Percentiles rank a stretch among this genome's conserved stretches.
Evolutionary conservation across 1,284 basidiomycete species (phyloP).

Genomic region (Malassezia nana): DNA sequence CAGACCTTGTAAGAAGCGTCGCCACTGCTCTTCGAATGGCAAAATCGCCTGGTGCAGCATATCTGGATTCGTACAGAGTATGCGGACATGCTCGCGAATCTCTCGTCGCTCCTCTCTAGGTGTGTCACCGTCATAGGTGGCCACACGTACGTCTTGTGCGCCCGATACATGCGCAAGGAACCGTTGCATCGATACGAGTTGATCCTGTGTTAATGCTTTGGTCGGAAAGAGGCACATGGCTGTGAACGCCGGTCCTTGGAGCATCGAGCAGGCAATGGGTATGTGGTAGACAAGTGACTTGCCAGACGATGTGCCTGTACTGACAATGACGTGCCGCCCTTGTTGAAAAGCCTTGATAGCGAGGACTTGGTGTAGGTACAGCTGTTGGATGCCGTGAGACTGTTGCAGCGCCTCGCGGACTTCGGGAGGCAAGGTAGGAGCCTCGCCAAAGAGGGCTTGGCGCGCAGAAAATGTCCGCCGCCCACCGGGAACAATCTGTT

Average conservation of each 20-base stretch:
- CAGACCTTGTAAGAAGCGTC: constrained; percentile 61
- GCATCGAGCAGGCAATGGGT: constrained; percentile 62
- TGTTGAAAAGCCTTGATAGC: constrained; percentile 62
- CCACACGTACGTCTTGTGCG: constrained; percentile 58
- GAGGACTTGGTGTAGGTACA: constrained; percentile 69
- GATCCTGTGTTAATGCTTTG: constrained; percentile 86
- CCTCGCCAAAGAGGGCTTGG: constrained; percentile 22
- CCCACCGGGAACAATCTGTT: constrained; percentile 45
- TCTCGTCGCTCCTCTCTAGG: constrained; percentile 55
- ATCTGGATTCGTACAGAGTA: constrained; percentile 57
- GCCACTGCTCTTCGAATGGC: constrained; percentile 73
- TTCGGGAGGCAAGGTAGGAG: constrained; percentile 40
- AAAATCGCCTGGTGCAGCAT: constrained; percentile 77
- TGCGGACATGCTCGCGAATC: constrained; percentile 48
- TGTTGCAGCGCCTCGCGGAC: constrained; percentile 57
- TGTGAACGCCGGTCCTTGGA: constrained; percentile 58
- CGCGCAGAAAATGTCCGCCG: constrained; percentile 33
- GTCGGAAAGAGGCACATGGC: constrained; percentile 84
- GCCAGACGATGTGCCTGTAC: constrained; percentile 79
- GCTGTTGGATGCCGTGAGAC: constrained; percentile 59
- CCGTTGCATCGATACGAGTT: constrained; percentile 52
- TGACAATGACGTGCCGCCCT: constrained; percentile 70
- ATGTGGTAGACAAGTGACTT: constrained; percentile 73
- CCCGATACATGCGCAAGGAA: constrained; percentile 59
- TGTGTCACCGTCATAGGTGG: constrained; percentile 82